Conservation (phyloP, 2,329 filamentous ascomycete species). For the Beauveria sp. region DNA sequence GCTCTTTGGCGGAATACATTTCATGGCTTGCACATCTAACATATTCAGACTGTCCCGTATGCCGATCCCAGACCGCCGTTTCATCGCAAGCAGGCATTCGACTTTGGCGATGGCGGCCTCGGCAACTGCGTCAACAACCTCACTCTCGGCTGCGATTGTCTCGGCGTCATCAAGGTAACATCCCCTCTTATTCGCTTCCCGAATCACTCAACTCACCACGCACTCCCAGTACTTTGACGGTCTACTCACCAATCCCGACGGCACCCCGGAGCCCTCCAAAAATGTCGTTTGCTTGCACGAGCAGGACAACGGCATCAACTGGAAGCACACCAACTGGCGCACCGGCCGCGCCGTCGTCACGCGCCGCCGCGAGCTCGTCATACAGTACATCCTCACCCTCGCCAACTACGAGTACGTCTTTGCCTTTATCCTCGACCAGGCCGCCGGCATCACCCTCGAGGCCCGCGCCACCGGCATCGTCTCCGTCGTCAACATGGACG, state of each 20-base stretch:
- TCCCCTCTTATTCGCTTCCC: too few relatives aligned
- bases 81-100: conserved; percentile 61
- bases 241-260: conserved; percentile 22
- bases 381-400: conserved; percentile 55
- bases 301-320: conserved; percentile 43
- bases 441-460: conserved; percentile 31
- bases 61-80: conserved; percentile 56
- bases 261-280: conserved; percentile 35
- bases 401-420: conserved; percentile 53
- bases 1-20: background rate
- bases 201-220: too few relatives aligned
- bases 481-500: conserved; percentile 38
- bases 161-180: conserved; percentile 48
- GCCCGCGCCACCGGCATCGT: conserved; percentile 35
- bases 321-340: conserved; percentile 55
- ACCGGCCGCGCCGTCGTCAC: conserved; percentile 48
- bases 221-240: conserved; percentile 27
- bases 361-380: conserved; percentile 46
- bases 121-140: conserved; percentile 61
- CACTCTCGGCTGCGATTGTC: conserved; percentile 57
- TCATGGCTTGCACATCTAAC: background rate
- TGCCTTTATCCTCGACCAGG: conserved; percentile 42
- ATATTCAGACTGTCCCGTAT: conserved; percentile 46
- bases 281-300: conserved; percentile 28
- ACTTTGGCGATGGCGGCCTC: conserved; percentile 60